phyloP scores from a whole-genome alignment of 306 rosid genomes.

The Acacia melanoxylon region DNA sequence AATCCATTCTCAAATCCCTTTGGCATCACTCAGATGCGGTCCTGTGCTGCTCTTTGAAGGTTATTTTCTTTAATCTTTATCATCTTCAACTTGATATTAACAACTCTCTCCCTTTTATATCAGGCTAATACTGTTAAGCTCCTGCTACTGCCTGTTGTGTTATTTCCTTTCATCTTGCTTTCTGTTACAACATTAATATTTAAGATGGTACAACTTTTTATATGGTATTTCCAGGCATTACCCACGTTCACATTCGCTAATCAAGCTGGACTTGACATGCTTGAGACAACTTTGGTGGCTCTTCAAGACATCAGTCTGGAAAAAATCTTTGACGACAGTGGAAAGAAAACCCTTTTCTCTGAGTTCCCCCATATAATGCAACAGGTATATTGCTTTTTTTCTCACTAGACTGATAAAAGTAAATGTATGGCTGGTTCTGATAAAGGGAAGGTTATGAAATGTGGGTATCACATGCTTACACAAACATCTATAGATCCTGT shows the following conservation, averaged over 20 bases:
- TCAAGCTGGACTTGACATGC: slow-evolving; percentile 99
- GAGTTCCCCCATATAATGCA: slow-evolving; percentile 99
- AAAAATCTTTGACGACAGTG: slow-evolving; percentile 87
- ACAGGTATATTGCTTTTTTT: slow-evolving; percentile 59
- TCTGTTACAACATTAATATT: not conserved
- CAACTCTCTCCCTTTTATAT: not conserved
- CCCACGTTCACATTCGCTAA: slow-evolving; percentile 89
- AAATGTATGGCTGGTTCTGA: not conserved
- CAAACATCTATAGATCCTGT: not conserved
- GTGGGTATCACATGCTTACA: not conserved
- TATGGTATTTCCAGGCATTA: slow-evolving; percentile 58
- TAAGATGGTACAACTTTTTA: slow-evolving; percentile 1
- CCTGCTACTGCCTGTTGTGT: not conserved
- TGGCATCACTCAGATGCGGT: slow-evolving; percentile 96
- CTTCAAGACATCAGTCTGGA: slow-evolving; percentile 94
- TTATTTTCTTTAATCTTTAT: slow-evolving; percentile 23
- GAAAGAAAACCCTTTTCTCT: slow-evolving; percentile 80
- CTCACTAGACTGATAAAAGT: not conserved
- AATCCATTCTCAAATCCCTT: slow-evolving; percentile 79
- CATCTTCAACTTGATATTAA: not conserved
- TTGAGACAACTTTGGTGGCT: slow-evolving; percentile 90
- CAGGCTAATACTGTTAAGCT: not conserved
- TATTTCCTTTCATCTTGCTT: not conserved
- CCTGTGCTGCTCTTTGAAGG: slow-evolving; percentile 94
- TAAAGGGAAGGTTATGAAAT: not conserved